Evolutionary conservation across 441 rosid species (phyloP), one percentile per base, ranked within the genome.

Genomic region (Aquilaria agallochum): DNA sequence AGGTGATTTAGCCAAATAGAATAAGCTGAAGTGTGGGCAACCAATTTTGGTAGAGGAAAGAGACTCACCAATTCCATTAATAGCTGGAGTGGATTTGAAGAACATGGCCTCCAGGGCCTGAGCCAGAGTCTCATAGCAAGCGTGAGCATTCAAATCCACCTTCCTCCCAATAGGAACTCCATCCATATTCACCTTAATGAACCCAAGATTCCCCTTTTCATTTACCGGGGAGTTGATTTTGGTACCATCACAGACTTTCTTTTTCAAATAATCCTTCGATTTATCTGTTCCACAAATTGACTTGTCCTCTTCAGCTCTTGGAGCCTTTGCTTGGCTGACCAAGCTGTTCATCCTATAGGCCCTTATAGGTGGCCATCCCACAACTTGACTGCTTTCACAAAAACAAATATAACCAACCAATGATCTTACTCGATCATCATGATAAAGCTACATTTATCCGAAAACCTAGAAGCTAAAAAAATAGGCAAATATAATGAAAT

Each of bases 281-380:
- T 78, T 78, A 12, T 80, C 88, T 31, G 74, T 76, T 47, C 78
- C 85, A 8, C 33, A 51, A 52, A 45, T 68, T 5, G 66, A 68
- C 53, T 71, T 78, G 11, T 72, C 90, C 58, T 83, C 92, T n/a
- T 78, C 88, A 64, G 79, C 81, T 59, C 80, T 81, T 12, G 80
- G 69, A 53, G 86, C 70, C 72, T 70, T 78, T 8, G 82, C 78
- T 49, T 71, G 81, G 72, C 75, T 82, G 46, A 75, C 85, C 77
- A 86, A 77, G 65, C 83, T 81, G 72, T 77, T 83, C 87, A 81
- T 75, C 78, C 92, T 75, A 10, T 80, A 78, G 40, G 80, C 67
- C 67, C 89, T 71, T 58, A 86, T 72, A 14, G 92, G 92, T 2
- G 92, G 92, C 92, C 92, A 86, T 62, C 92, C 92, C 71, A 86